Evolutionary conservation across 2,329 filamentous ascomycete genomes (phyloP).

Genomic region (Elsinoe australis): DNA sequence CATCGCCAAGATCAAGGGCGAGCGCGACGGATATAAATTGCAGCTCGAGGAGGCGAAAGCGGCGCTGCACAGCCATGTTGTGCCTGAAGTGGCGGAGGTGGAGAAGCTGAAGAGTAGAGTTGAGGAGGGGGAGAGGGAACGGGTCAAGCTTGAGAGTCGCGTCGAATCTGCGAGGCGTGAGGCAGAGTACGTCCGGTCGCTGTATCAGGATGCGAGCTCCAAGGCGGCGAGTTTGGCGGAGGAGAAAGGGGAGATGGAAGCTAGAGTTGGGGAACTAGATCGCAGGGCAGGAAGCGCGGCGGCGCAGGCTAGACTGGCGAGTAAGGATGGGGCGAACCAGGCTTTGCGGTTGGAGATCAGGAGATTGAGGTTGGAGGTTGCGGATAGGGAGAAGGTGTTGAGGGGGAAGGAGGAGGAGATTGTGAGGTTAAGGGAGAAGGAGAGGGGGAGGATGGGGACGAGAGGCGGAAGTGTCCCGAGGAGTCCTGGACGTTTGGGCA

Average conservation of each 20-base stretch:
- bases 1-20: slow-evolving; percentile 23
- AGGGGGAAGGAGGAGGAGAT: slow-evolving; percentile 32
- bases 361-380: slow-evolving; percentile 25
- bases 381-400: slow-evolving; percentile 26
- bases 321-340: slow-evolving; percentile 22
- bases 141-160: slow-evolving; percentile 25
- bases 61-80: slow-evolving; percentile 24
- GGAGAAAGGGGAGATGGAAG: slow-evolving; percentile 43
- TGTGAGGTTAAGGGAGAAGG: slow-evolving; percentile 27
- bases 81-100: slow-evolving; percentile 30
- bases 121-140: slow-evolving; percentile 21
- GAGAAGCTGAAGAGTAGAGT: slow-evolving; percentile 23
- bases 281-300: slow-evolving; percentile 27
- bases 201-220: slow-evolving; percentile 53
- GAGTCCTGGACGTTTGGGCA: slow-evolving; percentile 28
- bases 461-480: slow-evolving; percentile 32
- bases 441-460: slow-evolving; percentile 30
- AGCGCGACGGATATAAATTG: slow-evolving; percentile 25
- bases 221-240: slow-evolving; percentile 39
- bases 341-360: slow-evolving; percentile 24
- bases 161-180: slow-evolving; percentile 38
- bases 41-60: slow-evolving; percentile 27
- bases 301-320: slow-evolving; percentile 23
- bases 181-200: slow-evolving; percentile 49
- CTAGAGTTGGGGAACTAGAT: slow-evolving; percentile 26